phyloP scores from a whole-genome alignment of 805 yeast species.

The Candida wancherniae region DNA sequence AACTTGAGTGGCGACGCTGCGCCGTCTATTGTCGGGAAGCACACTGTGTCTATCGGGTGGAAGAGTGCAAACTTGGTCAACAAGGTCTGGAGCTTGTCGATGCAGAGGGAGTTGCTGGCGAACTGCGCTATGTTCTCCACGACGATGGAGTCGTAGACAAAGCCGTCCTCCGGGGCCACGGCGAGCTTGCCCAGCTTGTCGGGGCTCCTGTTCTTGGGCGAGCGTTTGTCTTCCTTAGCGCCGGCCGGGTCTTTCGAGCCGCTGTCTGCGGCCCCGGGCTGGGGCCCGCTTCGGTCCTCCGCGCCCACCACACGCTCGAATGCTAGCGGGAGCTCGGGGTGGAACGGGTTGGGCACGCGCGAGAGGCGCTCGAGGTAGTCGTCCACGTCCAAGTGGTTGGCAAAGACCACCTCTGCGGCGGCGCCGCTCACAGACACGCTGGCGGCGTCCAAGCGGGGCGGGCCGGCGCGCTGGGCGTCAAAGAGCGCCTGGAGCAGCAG shows the following conservation, averaged over 20 bases:
- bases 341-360: conserved; percentile 18
- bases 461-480: background rate
- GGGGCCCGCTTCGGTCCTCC: too few relatives aligned
- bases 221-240: too few relatives aligned
- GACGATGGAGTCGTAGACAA: conserved; percentile 24
- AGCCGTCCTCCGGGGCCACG: too few relatives aligned
- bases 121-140: conserved; percentile 48
- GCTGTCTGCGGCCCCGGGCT: too few relatives aligned
- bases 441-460: background rate
- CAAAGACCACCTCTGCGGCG: conserved; percentile 16
- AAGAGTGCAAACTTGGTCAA: conserved; percentile 39
- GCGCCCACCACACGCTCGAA: too few relatives aligned
- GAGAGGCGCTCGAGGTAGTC: conserved; percentile 18
- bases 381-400: conserved; percentile 33
- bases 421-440: too few relatives aligned
- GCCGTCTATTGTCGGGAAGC: conserved; percentile 44
- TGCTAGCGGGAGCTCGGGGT: conserved; percentile 29
- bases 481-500: background rate
- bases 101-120: conserved; percentile 35
- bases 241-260: too few relatives aligned
- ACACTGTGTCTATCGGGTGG: conserved; percentile 47
- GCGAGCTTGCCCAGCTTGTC: too few relatives aligned
- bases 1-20: conserved; percentile 33
- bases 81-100: conserved; percentile 28
- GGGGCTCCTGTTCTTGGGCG: too few relatives aligned